Conservation (phyloP, 1,139 yeast genomes). For the Lodderomyces theae region DNA sequence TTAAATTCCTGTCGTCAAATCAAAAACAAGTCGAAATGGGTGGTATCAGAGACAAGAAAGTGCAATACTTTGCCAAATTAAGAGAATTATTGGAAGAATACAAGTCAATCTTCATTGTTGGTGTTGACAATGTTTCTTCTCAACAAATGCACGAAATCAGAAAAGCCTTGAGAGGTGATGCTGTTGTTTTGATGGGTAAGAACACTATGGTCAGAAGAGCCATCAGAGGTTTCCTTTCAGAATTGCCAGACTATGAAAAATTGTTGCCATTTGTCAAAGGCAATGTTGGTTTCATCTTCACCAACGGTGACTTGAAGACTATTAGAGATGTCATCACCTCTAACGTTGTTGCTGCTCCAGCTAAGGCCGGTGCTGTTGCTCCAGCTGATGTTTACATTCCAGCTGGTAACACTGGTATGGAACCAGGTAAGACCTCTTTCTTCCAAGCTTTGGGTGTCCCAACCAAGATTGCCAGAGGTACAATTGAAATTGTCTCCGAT, state of each 20-base stretch:
- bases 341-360: conserved; percentile 99
- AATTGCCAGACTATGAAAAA: conserved; percentile 95
- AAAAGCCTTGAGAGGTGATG: conserved; percentile 92
- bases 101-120: conserved; percentile 97
- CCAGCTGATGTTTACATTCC: conserved; percentile 97
- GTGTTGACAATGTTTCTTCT: conserved; percentile 99
- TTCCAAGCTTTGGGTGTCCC: conserved; percentile 99
- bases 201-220: conserved; percentile 99
- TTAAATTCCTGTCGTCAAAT: conserved; percentile 92
- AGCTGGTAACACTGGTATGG: conserved; percentile 99
- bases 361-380: conserved; percentile 99
- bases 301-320: conserved; percentile 89
- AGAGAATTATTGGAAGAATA: conserved; percentile 93
- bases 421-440: conserved; percentile 99
- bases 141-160: conserved; percentile 99
- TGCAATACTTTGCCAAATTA: conserved; percentile 91
- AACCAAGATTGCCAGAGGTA: conserved; percentile 99
- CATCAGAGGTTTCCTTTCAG: conserved; percentile 90
- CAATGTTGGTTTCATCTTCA: conserved; percentile 99
- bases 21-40: conserved; percentile 90
- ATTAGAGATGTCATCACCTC: conserved; percentile 83
- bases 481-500: conserved; percentile 97
- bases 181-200: conserved; percentile 98
- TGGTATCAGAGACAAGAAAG: conserved; percentile 98
- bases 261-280: conserved; percentile 93